Conservation (phyloP, 371 early-diverging fungal species). For the Mortierella sp. region DNA sequence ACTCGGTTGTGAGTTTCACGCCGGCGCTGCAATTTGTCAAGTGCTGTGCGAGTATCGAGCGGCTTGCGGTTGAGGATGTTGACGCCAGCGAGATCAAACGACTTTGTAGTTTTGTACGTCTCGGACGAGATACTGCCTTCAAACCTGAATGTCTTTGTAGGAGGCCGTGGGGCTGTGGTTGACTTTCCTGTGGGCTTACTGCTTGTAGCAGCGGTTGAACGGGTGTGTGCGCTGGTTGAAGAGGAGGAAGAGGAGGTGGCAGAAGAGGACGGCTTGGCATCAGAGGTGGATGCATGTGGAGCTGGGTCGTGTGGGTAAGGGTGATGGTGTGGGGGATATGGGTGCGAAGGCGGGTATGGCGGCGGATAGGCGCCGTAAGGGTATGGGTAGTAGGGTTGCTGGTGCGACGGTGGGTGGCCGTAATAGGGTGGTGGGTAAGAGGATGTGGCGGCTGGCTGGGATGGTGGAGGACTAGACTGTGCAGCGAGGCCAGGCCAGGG, state of each 20-base stretch:
- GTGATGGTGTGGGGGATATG: constrained; percentile 25
- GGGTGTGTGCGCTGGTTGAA: neutral
- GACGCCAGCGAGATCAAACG: constrained; percentile 53
- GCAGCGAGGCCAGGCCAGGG: constrained; percentile 34
- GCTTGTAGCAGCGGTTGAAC: neutral
- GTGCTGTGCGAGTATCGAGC: constrained; percentile 75
- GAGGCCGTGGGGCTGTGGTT: constrained; percentile 4
- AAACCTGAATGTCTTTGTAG: constrained; percentile 37
- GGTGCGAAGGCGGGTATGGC: constrained; percentile 8
- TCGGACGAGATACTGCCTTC: constrained; percentile 51
- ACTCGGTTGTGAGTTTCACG: constrained; percentile 82
- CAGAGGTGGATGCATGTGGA: constrained; percentile 4
- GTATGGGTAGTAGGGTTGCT: constrained; percentile 39
- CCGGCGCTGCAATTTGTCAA: constrained; percentile 76
- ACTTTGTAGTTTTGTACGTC: constrained; percentile 47
- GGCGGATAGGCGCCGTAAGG: constrained; percentile 27
- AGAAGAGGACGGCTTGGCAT: neutral
- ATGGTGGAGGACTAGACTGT: constrained; percentile 3
- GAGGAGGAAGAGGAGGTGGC: constrained; percentile 9
- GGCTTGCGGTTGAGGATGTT: constrained; percentile 70
- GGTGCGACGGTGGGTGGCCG: constrained; percentile 12
- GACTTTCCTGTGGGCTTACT: constrained; percentile 2
- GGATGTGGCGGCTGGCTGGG: neutral
- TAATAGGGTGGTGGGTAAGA: neutral
- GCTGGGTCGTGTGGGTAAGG: constrained; percentile 10